Percentiles rank a stretch among this genome's conserved stretches.
These are phyloP conservation scores for Phaffia australis DNA, from an alignment of 768 basidiomycete genomes.

Conservation along the genomic window DNA sequence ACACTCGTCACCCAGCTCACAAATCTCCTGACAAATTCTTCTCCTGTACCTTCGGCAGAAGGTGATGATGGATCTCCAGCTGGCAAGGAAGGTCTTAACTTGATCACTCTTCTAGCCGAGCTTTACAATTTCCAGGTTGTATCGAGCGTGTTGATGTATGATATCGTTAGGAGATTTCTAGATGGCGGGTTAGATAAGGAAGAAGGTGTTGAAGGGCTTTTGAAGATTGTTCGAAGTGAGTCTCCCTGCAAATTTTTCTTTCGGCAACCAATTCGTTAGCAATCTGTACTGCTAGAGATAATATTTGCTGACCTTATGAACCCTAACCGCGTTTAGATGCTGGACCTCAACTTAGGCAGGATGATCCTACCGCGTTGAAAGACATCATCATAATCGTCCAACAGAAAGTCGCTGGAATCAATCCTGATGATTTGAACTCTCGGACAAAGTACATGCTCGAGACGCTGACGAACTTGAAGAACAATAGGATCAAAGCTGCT, in stretches of 20 bases:
- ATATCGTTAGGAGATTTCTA: slow-evolving; percentile 68
- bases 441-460: slow-evolving; percentile 93
- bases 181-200: slow-evolving; percentile 36
- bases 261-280: too few species aligned
- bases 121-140: slow-evolving; percentile 94
- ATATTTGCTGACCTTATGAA: not conserved
- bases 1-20: slow-evolving; percentile 51
- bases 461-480: slow-evolving; percentile 80
- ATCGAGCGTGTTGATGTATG: slow-evolving; percentile 77
- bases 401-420: slow-evolving; percentile 50
- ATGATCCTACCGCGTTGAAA: slow-evolving; percentile 83
- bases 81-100: slow-evolving; percentile 83
- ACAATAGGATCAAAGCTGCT: slow-evolving; percentile 61
- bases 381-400: slow-evolving; percentile 81
- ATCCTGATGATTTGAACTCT: slow-evolving; percentile 48
- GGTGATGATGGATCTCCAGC: slow-evolving; percentile 32
- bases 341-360: slow-evolving; percentile 79
- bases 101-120: slow-evolving; percentile 77
- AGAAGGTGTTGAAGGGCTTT: slow-evolving; percentile 67
- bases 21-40: slow-evolving; percentile 35
- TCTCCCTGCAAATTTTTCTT: not conserved
- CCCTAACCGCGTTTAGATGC: slow-evolving; percentile 48
- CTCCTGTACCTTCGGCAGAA: slow-evolving; percentile 36
- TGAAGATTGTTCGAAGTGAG: slow-evolving; percentile 58
- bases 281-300: not conserved